Conservation (phyloP, 305 asterid genomes). For the Euphrasia arctica region DNA sequence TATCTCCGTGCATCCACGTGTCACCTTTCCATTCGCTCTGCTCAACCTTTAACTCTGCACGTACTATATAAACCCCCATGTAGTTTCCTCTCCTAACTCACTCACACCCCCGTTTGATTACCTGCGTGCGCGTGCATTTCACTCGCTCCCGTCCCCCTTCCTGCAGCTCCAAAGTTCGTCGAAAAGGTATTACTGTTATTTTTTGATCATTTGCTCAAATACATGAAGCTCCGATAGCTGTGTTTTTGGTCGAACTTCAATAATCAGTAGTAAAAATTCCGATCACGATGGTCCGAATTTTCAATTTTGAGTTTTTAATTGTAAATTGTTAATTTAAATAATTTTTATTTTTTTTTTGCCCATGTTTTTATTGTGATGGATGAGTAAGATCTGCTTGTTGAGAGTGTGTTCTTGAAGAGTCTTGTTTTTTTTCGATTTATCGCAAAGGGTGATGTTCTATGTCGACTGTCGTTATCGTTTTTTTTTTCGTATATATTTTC, state of each 20-base stretch:
- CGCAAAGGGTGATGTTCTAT: no score
- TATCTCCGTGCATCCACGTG: not conserved
- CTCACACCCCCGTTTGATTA: conserved; percentile 13
- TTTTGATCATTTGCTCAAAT: no score
- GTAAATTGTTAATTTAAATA: no score
- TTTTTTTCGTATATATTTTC: no score
- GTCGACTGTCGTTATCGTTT: no score
- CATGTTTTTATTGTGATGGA: not conserved
- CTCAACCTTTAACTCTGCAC: not conserved
- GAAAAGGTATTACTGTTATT: no score
- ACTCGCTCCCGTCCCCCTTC: conserved; percentile 13
- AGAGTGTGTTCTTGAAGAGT: not conserved
- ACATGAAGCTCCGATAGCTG: no score
- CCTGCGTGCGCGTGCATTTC: conserved; percentile 43
- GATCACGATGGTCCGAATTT: no score
- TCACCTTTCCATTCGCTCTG: not conserved
- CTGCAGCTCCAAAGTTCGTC: not conserved
- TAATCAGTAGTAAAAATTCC: not conserved
- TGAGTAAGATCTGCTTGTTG: conserved; percentile 1
- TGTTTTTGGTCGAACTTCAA: no score
- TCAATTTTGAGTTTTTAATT: no score
- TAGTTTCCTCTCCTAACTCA: conserved; percentile 8
- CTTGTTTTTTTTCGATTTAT: no score
- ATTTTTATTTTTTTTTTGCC: not conserved
- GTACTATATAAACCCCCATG: not conserved